These are phyloP conservation scores for Jimgerdemannia flammicorona DNA, from an alignment of 192 early-diverging fungal genomes.

Conservation along the genomic window DNA sequence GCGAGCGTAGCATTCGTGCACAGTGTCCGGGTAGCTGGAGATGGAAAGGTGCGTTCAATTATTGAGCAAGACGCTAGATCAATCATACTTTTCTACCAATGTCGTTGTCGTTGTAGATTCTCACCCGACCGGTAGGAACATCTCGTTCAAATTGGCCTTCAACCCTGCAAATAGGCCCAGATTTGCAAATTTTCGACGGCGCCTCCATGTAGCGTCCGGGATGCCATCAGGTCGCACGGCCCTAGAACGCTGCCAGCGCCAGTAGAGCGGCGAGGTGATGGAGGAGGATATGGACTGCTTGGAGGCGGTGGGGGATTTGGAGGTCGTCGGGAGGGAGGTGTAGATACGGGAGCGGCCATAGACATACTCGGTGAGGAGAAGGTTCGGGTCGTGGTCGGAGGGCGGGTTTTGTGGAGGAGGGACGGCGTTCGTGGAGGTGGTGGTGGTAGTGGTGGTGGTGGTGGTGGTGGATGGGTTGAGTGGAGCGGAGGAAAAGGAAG, in stretches of 20 bases:
- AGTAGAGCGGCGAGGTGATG: slow-evolving; percentile 29
- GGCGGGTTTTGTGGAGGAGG: neutral
- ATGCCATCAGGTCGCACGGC: slow-evolving; percentile 3
- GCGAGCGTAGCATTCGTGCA: slow-evolving; percentile 50
- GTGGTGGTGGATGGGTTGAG: neutral
- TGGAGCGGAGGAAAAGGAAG: neutral
- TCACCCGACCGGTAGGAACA: slow-evolving; percentile 55
- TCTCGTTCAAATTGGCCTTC: slow-evolving; percentile 41
- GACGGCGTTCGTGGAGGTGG: neutral
- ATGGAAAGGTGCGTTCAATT: slow-evolving; percentile 1
- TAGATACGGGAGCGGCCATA: slow-evolving; percentile 41
- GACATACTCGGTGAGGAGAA: slow-evolving; percentile 33
- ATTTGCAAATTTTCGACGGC: neutral
- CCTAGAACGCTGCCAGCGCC: slow-evolving; percentile 32
- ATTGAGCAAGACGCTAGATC: neutral
- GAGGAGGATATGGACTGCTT: slow-evolving; percentile 24
- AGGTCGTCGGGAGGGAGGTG: slow-evolving; percentile 33
- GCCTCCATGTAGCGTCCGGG: slow-evolving; percentile 5
- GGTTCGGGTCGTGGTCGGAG: slow-evolving; percentile 3
- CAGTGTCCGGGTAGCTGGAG: slow-evolving; percentile 53
- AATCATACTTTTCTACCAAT: neutral
- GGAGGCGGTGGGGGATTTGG: slow-evolving; percentile 26
- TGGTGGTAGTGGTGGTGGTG: neutral
- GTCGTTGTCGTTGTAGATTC: neutral
- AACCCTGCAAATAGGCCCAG: slow-evolving; percentile 17